Conservation (phyloP, 2,329 filamentous ascomycete species). For the Pseudogymnoascus sp. region DNA sequence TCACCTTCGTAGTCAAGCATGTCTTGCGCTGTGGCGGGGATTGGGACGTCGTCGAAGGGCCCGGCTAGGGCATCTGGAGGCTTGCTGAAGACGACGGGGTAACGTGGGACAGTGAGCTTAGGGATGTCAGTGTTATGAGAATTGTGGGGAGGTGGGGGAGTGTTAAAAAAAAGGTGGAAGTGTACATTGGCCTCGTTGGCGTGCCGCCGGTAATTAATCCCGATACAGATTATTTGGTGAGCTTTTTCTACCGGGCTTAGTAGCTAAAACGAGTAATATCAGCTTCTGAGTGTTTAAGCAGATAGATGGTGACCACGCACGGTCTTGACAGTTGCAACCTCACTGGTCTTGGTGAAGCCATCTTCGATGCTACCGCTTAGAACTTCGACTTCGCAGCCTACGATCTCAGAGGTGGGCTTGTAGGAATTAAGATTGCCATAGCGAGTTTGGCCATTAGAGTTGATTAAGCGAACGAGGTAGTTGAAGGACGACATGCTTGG, state of each 20-base stretch:
- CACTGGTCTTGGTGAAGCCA: constrained; percentile 6
- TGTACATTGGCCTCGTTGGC: constrained; percentile 17
- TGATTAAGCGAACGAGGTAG: constrained; percentile 32
- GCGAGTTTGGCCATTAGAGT: constrained; percentile 28
- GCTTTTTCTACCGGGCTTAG: constrained; percentile 14
- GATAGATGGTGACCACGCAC: neutral
- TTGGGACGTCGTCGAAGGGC: constrained; percentile 33
- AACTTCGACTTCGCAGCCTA: constrained; percentile 11
- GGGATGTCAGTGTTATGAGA: neutral
- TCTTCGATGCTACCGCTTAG: constrained; percentile 15
- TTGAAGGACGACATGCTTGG: neutral
- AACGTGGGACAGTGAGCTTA: constrained; percentile 34
- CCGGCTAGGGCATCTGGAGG: constrained; percentile 34
- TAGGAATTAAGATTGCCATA: constrained; percentile 28
- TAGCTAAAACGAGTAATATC: constrained; percentile 11
- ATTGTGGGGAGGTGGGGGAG: neutral
- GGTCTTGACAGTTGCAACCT: constrained; percentile 13
- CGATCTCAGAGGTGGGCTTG: constrained; percentile 8
- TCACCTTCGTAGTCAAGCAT: constrained; percentile 58
- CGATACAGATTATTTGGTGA: constrained; percentile 51
- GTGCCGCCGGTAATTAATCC: constrained; percentile 54
- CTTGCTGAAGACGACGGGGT: constrained; percentile 46
- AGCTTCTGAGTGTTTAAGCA: neutral
- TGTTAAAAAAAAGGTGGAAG: too few species aligned
- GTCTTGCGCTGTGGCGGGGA: constrained; percentile 43